Percentiles rank a stretch among this genome's conserved stretches.
phyloP scores from a whole-genome alignment of 1,284 basidiomycete genomes.

The Malassezia restricta region DNA sequence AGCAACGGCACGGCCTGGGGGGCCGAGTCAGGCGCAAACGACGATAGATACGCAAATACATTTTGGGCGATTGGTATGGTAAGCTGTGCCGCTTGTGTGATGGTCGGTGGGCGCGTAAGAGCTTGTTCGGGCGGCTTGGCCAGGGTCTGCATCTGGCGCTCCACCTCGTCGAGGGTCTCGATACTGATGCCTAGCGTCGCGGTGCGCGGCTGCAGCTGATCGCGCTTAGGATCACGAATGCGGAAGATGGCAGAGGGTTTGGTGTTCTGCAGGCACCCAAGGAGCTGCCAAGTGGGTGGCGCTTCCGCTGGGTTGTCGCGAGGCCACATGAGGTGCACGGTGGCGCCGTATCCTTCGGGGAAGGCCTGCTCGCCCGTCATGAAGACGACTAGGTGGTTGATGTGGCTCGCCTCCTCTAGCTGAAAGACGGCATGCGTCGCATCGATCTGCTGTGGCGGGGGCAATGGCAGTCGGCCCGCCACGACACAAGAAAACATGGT shows the following conservation, averaged over 20 bases:
- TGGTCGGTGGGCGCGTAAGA: background rate
- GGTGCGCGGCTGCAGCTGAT: constrained; percentile 3
- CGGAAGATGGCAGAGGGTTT: constrained; percentile 44
- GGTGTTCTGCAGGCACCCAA: constrained; percentile 33
- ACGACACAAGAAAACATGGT: constrained; percentile 42
- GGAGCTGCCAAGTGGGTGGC: constrained; percentile 25
- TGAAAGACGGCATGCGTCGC: constrained; percentile 39
- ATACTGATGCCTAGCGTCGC: constrained; percentile 39
- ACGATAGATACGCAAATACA: constrained; percentile 35
- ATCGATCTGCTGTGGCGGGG: constrained; percentile 35
- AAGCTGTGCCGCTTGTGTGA: constrained; percentile 16
- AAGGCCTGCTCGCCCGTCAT: constrained; percentile 41
- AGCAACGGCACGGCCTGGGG: constrained; percentile 40
- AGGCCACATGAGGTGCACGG: constrained; percentile 39
- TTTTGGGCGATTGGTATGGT: constrained; percentile 39
- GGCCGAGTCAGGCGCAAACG: constrained; percentile 40
- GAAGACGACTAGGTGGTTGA: constrained; percentile 40
- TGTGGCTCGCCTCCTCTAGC: constrained; percentile 25
- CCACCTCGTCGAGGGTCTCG: constrained; percentile 30
- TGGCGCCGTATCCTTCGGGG: constrained; percentile 35
- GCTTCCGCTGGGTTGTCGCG: background rate
- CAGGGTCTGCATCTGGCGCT: constrained; percentile 24
- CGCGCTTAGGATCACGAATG: constrained; percentile 12
- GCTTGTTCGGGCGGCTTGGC: background rate
- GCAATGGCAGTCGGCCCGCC: constrained; percentile 36